Evolutionary conservation across 2,329 filamentous ascomycete genomes (phyloP).

Genomic region (Aureobasidium lini): DNA sequence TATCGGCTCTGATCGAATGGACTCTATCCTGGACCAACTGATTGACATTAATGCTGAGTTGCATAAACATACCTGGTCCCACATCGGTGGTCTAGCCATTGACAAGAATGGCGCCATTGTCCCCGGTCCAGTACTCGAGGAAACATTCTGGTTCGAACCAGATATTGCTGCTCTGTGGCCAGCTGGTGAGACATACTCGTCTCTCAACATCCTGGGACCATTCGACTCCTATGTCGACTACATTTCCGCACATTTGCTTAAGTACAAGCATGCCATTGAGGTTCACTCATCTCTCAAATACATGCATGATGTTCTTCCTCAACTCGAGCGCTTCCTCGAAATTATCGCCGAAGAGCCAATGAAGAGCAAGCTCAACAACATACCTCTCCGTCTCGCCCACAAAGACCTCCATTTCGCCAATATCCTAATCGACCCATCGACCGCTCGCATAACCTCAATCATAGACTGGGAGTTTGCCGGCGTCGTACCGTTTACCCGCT

Average conservation of each 20-base stretch:
- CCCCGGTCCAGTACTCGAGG: neutral
- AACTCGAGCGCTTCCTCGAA: neutral
- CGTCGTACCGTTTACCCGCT: neutral
- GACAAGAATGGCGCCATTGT: neutral
- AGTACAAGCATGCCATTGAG: neutral
- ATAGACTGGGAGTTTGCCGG: conserved; percentile 10
- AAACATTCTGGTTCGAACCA: neutral
- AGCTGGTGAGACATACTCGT: neutral
- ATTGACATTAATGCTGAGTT: neutral
- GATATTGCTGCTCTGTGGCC: conserved; percentile 1
- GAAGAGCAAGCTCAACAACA: neutral
- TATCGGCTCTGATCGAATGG: neutral
- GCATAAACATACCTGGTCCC: neutral
- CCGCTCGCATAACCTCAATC: neutral
- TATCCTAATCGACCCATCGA: neutral
- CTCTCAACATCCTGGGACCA: neutral
- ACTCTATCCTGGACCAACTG: neutral
- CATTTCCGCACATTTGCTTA: neutral
- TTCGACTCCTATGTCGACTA: neutral
- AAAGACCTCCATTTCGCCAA: conserved; percentile 10
- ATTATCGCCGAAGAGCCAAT: neutral
- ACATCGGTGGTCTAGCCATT: neutral
- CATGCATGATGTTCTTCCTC: neutral
- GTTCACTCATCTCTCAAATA: neutral
- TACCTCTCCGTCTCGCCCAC: neutral